phyloP scores from a whole-genome alignment of 352 stramenopile genomes.

The Globisporangium spiculum region DNA sequence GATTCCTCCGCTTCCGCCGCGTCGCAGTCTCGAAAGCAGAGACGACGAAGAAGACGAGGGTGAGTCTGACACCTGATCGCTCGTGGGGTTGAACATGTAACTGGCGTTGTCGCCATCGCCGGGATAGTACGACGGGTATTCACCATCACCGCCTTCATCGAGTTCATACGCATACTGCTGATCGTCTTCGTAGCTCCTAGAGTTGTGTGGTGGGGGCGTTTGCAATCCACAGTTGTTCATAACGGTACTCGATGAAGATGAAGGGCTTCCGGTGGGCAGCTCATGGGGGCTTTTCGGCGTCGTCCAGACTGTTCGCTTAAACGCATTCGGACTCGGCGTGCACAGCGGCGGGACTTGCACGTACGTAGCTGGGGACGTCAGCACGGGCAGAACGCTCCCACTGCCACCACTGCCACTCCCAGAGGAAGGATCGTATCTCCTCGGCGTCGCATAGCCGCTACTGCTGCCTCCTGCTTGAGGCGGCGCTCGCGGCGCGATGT shows the following conservation, averaged over 20 bases:
- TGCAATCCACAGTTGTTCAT: not conserved
- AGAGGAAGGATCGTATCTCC: conserved; percentile 11
- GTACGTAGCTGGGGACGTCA: conserved; percentile 18
- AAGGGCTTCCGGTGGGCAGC: not conserved
- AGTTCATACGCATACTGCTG: not conserved
- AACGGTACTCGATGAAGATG: not conserved
- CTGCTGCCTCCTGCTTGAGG: not conserved
- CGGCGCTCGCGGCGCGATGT: conserved; percentile 17
- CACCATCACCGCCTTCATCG: not conserved
- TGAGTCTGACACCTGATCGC: not conserved
- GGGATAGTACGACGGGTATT: not conserved
- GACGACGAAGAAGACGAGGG: not conserved
- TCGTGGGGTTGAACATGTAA: conserved; percentile 1
- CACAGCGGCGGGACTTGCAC: conserved; percentile 10
- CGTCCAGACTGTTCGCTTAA: conserved; percentile 46
- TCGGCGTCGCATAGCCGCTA: conserved; percentile 13
- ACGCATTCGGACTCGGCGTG: conserved; percentile 24
- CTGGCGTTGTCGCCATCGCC: not conserved
- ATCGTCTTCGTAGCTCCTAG: conserved; percentile 2
- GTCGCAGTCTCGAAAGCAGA: not conserved
- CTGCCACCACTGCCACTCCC: conserved; percentile 6
- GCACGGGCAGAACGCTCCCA: conserved; percentile 36
- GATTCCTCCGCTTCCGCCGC: conserved; percentile 13
- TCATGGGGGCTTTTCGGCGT: conserved; percentile 27
- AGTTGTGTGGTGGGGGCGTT: not conserved